A percentile compares a stretch with the other conserved stretches of the same genome.
Conservation (phyloP, 1,284 basidiomycete species). For the Puccinia horiana region DNA sequence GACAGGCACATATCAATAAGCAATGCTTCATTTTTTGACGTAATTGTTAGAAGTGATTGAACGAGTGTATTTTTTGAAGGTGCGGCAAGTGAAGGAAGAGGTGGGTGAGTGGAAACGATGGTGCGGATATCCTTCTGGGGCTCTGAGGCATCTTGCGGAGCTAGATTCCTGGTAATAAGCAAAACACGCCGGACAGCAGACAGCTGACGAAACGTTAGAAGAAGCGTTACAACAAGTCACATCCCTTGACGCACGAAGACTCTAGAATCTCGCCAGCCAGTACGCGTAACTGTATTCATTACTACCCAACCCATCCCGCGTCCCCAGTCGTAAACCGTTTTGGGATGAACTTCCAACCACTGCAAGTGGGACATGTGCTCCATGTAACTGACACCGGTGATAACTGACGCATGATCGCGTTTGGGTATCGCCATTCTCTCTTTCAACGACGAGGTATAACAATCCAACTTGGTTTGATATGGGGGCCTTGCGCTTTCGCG, state of each 20-base stretch:
- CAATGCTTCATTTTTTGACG: neutral
- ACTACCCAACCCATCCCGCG: neutral
- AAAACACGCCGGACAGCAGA: neutral
- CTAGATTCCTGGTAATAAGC: neutral
- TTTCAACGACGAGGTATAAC: no score
- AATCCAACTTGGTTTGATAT: no score
- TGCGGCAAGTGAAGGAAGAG: neutral
- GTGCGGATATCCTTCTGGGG: no score
- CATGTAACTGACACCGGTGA: no score
- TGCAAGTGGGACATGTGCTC: neutral
- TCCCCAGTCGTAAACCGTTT: neutral
- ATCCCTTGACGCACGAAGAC: slow-evolving; percentile 11
- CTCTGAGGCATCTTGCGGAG: no score
- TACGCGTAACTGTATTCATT: neutral
- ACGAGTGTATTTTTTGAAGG: neutral
- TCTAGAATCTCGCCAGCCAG: neutral
- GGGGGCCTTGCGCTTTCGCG: no score
- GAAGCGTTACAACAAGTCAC: neutral
- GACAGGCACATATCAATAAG: neutral
- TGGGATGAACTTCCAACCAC: neutral
- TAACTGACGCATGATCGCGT: no score
- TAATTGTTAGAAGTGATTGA: neutral
- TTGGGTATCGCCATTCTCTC: no score
- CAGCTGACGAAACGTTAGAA: neutral
- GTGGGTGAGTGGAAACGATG: no score